Base-by-base conservation (phyloP, 805 yeast genomes). In the Torulaspora maleeae region DNA sequence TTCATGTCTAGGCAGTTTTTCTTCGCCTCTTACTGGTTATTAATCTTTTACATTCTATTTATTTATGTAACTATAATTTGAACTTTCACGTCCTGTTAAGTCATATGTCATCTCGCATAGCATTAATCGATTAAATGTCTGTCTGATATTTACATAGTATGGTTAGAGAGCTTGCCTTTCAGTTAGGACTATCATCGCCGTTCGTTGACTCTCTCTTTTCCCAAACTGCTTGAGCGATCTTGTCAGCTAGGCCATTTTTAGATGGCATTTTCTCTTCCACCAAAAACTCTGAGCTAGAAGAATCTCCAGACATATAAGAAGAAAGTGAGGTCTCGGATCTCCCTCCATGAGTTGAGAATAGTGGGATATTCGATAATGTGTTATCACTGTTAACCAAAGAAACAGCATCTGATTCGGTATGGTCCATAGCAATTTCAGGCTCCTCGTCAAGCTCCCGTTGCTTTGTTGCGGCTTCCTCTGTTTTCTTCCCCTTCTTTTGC, bases 361-460 rank as follows among this genome's bases (percentile, higher is more conserved):
- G 45, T 5, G 73, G 72, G 27, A 68, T 66, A 39, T 68, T 69
- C 4, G 73, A 68, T 38, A 69, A 49, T 1, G 71, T 66, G 43
- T 63, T 63, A 42, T 63, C 68, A 49, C 68, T 64, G 46, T 65
- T 64, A 4, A 63, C 54, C 41, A 62, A 46, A 4, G 68, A 64
- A 25, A 69, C 61, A 3, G 80, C 80, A 43, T 81, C 80, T 0
- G 79, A 75, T 12, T 61, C 59, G 51, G 64, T 73, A 35, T 74
- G 71, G 41, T 75, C 75, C 2, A 44, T 42, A 5, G 20, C 30
- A 16, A 28, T 29, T 4, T 33, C 35, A 3, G 30, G 41, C 25
- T 30, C 43, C 7, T 35, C 47, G 27, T 49, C 50, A 6, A 33
- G 12, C 15, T 46, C 38, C 28, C 34, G 37, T 9, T 47, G 29